phyloP scores from a whole-genome alignment of 345 rosid genomes.

The Erodium maritimum region DNA sequence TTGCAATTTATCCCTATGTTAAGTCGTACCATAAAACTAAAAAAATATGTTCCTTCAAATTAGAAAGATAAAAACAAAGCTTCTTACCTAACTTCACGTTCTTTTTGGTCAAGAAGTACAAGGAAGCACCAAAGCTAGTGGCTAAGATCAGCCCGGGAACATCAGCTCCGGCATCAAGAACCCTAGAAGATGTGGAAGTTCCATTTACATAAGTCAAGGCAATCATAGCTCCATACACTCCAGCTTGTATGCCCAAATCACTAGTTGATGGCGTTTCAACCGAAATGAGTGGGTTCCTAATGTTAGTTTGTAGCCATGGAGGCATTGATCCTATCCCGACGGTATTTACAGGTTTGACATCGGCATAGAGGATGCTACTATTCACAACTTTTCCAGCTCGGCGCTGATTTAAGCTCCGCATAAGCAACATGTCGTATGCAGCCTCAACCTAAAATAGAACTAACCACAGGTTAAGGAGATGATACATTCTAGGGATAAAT shows the following conservation, averaged over 20 bases:
- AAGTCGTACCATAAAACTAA: no score
- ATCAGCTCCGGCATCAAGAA: conserved; percentile 37
- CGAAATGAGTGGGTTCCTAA: conserved; percentile 49
- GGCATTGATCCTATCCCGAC: conserved; percentile 45
- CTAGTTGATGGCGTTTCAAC: conserved; percentile 59
- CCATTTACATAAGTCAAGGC: conserved; percentile 73
- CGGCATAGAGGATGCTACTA: conserved; percentile 74
- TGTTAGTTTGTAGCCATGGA: conserved; percentile 54
- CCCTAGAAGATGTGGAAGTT: conserved; percentile 30
- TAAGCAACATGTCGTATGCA: conserved; percentile 94
- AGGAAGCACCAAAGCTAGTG: conserved; percentile 77
- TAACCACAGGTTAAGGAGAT: conserved; percentile 2
- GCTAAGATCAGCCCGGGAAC: conserved; percentile 78
- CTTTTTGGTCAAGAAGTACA: conserved; percentile 77
- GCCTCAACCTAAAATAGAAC: conserved; percentile 60
- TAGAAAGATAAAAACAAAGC: not conserved
- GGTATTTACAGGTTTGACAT: conserved; percentile 55
- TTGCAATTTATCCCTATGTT: no score
- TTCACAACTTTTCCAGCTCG: conserved; percentile 74
- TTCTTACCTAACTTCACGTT: conserved; percentile 72
- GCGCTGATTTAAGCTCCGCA: conserved; percentile 86
- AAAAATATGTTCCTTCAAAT: no score
- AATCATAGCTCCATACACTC: conserved; percentile 87
- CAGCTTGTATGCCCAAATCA: conserved; percentile 71
- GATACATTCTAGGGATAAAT: no score